These are phyloP conservation scores for Nevesoporus exiguus DNA, from an alignment of 768 basidiomycete species.

Conservation along the genomic window DNA sequence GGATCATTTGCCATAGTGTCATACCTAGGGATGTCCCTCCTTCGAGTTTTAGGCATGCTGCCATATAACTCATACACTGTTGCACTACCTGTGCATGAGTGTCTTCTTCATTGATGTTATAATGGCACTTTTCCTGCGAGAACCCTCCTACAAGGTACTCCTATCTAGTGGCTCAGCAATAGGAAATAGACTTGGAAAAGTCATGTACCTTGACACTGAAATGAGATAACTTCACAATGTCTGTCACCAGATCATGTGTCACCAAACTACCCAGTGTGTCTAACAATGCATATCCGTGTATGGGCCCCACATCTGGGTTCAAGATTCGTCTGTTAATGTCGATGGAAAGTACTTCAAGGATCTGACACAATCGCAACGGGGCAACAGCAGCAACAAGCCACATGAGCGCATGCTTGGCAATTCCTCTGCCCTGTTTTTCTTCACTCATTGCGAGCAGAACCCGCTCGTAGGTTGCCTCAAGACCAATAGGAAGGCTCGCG, in stretches of 20 bases:
- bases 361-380: not conserved
- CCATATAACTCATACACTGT: not conserved
- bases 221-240: not conserved
- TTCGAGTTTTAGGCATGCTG: not conserved
- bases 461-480: constrained; percentile 7
- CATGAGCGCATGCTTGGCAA: not conserved
- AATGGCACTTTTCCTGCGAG: not conserved
- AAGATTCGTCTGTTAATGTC: not conserved
- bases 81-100: not conserved
- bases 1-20: too few species aligned
- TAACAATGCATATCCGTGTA: not conserved
- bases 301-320: not conserved
- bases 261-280: not conserved
- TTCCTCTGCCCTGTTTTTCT: not conserved
- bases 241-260: not conserved
- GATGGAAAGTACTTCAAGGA: constrained; percentile 6
- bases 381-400: constrained; percentile 10
- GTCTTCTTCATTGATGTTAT: not conserved
- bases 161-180: too few species aligned
- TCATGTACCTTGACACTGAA: not conserved
- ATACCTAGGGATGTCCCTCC: not conserved
- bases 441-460: constrained; percentile 5
- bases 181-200: not conserved
- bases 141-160: not conserved
- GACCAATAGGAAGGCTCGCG: constrained; percentile 1